A percentile compares a stretch with the other conserved stretches of the same genome.
These are phyloP conservation scores for Platanus orientalis DNA, from an alignment of 164 flowering plant species.

Conservation along the genomic window DNA sequence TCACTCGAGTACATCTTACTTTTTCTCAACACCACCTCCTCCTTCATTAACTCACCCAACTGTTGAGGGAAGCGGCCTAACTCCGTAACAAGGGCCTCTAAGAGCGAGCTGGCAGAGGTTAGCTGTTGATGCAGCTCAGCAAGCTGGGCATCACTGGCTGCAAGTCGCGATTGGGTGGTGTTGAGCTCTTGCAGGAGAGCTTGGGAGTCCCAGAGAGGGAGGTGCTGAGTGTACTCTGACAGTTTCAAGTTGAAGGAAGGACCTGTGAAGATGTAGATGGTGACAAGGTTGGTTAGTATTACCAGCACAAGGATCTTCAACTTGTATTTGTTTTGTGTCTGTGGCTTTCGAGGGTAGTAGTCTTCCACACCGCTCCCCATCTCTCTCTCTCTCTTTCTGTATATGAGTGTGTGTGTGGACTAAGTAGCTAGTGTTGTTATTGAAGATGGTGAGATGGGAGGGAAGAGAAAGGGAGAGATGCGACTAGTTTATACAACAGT, in stretches of 20 bases:
- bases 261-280: slow-evolving; percentile 36
- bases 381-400: slow-evolving; percentile 3
- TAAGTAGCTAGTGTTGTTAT: not conserved
- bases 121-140: slow-evolving; percentile 15
- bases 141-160: slow-evolving; percentile 15
- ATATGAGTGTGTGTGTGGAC: too few species aligned
- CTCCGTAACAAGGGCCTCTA: slow-evolving; percentile 19
- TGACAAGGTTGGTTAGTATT: slow-evolving; percentile 37
- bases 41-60: too few species aligned
- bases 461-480: not conserved
- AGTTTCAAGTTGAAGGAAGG: slow-evolving; percentile 10
- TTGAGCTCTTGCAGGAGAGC: slow-evolving; percentile 28
- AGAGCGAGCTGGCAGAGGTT: slow-evolving; percentile 14
- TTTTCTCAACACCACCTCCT: too few species aligned
- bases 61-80: slow-evolving; percentile 3
- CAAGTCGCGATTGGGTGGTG: slow-evolving; percentile 27
- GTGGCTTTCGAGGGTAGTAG: slow-evolving; percentile 6
- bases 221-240: slow-evolving; percentile 6
- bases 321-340: slow-evolving; percentile 6
- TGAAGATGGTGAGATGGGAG: not conserved
- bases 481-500: too few species aligned
- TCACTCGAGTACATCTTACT: too few species aligned
- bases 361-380: slow-evolving; percentile 24
- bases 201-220: slow-evolving; percentile 4
- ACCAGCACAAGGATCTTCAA: slow-evolving; percentile 31